A percentile compares a stretch with the other conserved stretches of the same genome.
These are phyloP conservation scores for Tricholoma saponaceum DNA, from an alignment of 768 basidiomycete species.

Conservation along the genomic window DNA sequence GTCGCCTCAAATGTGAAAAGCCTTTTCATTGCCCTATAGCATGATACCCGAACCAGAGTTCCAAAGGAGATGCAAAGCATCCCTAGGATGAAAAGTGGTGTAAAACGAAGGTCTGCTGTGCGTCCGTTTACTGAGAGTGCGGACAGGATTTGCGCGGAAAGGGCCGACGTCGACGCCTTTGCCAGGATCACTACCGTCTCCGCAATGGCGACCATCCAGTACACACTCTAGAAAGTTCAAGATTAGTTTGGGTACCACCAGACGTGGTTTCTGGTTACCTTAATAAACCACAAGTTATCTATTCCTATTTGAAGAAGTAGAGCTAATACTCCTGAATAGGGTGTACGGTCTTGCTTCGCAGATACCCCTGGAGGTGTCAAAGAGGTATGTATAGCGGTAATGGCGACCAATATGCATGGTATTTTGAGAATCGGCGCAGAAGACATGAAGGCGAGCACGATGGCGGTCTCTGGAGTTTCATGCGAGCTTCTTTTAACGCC, in stretches of 20 bases:
- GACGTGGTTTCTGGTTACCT: background rate
- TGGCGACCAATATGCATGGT: slow-evolving; percentile 5
- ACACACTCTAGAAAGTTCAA: slow-evolving; percentile 13
- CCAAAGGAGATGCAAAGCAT: slow-evolving; percentile 34
- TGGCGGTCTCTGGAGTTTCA: background rate
- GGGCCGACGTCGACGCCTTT: slow-evolving; percentile 17
- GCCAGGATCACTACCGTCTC: slow-evolving; percentile 36
- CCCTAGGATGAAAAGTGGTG: slow-evolving; percentile 32
- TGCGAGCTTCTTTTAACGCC: too few relatives aligned
- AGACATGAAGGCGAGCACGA: background rate
- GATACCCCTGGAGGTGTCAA: slow-evolving; percentile 5
- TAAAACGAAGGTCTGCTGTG: slow-evolving; percentile 22
- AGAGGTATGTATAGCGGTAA: background rate
- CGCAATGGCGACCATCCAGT: slow-evolving; percentile 32
- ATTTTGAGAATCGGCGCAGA: background rate
- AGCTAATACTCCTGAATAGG: background rate
- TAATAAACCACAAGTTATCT: background rate
- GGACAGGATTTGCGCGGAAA: slow-evolving; percentile 23
- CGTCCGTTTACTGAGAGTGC: slow-evolving; percentile 20
- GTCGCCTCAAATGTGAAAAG: slow-evolving; percentile 52
- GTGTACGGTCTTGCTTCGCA: background rate
- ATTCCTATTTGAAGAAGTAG: background rate
- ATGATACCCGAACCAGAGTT: slow-evolving; percentile 36
- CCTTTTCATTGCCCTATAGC: slow-evolving; percentile 42
- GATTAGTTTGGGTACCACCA: background rate